Base-by-base conservation (phyloP, 192 early-diverging fungal species). In the Haplosporangium gracile region DNA sequence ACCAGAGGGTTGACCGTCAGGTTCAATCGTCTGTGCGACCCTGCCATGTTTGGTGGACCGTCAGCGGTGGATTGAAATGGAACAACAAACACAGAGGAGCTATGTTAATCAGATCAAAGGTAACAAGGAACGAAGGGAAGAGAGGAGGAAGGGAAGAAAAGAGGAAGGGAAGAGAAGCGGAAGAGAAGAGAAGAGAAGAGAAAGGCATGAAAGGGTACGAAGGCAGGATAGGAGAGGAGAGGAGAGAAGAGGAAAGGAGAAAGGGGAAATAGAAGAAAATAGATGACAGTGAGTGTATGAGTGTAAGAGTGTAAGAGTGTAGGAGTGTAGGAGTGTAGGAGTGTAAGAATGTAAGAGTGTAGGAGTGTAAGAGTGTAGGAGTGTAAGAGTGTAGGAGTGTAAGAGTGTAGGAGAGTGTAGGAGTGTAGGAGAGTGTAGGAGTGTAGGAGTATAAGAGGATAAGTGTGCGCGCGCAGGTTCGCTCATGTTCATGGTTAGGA, bases 21-120 rank as follows among this genome's bases (percentile, higher is more conserved):
- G 26, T 7, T 32, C 60, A 65, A 65, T 65, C 13, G 60, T 65
- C 60, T 65, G 60, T 65, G 60, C 60, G 60, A 65, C 60, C 60
- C 9, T 26, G 26, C 29, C 60, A 13, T 65, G 60, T 29, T 45
- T 65, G 60, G 15, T 34, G 60, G 29, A 11, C 60, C 60, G 26
- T 32, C 60, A 32, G 11, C 26, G 13, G 60, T 34, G 11, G 13
- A 11, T 32, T 32, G 60, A 10, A 65, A 65, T 32, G 32, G 60
- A 34, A 65, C 11, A 29, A 5, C 1, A 57, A 57, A 53, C 24
- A 29, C 8, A 11, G 5, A 4, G 26, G 29, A 65, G 55, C n/a
- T 26, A 60, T 26, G 55, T 51, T 22, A 18, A 51, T 51, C 49
- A 51, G 49, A 51, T 15, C 49, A 51, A 65, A 65, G 29, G 11